phyloP scores from a whole-genome alignment of 2,329 filamentous ascomycete genomes.

The Xylariaceae sp. region DNA sequence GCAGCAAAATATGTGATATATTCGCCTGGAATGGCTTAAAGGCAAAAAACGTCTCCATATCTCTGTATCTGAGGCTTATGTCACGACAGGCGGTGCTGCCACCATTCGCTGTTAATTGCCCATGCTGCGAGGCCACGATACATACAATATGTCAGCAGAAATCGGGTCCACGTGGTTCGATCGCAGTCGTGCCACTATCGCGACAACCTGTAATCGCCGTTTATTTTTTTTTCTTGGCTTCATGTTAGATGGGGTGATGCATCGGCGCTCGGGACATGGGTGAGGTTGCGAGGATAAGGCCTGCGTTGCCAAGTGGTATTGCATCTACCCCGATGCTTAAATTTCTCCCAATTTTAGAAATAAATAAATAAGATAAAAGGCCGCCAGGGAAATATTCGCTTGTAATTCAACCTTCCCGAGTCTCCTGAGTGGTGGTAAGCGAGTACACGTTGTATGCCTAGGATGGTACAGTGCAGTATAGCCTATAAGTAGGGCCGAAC shows the following conservation, averaged over 20 bases:
- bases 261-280: conserved; percentile 4
- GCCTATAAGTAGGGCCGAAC: conserved; percentile 27
- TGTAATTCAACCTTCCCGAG: conserved; percentile 11
- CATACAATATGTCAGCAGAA: conserved; percentile 9
- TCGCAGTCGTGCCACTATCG: conserved; percentile 17
- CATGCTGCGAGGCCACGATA: too few species aligned
- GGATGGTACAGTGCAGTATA: conserved; percentile 13
- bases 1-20: conserved; percentile 7
- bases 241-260: neutral
- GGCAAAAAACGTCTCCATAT: neutral
- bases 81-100: too few species aligned
- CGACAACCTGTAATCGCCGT: conserved; percentile 13
- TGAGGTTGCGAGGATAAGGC: conserved; percentile 7
- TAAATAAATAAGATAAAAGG: too few species aligned
- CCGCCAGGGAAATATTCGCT: conserved; percentile 7
- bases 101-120: too few species aligned
- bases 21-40: conserved; percentile 4
- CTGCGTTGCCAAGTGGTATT: conserved; percentile 13
- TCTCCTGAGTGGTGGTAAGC: conserved; percentile 7
- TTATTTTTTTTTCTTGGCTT: conserved; percentile 20
- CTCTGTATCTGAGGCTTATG: conserved; percentile 5
- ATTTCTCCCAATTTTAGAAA: neutral
- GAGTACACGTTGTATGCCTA: conserved; percentile 6
- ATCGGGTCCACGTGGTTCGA: conserved; percentile 21
- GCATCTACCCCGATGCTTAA: neutral